Conservation (phyloP, 2,329 filamentous ascomycete genomes). For the Hymenoscyphus albidus region DNA sequence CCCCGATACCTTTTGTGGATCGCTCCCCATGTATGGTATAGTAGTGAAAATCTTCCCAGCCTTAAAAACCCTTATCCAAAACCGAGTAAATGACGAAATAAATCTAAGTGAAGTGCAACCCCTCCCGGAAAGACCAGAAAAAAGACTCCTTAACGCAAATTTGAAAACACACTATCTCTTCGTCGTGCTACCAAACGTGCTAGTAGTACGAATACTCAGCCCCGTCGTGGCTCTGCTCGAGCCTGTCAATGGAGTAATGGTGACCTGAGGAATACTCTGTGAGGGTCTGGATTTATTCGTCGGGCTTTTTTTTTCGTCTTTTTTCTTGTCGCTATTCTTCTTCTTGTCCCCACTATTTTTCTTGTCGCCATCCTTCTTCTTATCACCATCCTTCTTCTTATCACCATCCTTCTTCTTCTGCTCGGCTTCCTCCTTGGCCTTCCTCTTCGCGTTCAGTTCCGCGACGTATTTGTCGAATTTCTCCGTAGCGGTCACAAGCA, state of each 20-base stretch:
- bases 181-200: not conserved
- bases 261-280: not conserved
- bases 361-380: not conserved
- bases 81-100: too few species aligned
- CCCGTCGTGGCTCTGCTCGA: not conserved
- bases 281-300: not conserved
- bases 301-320: not conserved
- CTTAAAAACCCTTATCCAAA: too few species aligned
- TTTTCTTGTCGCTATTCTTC: not conserved
- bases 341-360: not conserved
- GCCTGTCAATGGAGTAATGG: not conserved
- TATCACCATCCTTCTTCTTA: not conserved
- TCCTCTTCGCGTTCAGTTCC: not conserved
- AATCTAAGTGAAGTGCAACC: not conserved
- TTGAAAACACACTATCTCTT: not conserved
- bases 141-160: not conserved
- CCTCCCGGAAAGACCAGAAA: not conserved
- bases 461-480: not conserved
- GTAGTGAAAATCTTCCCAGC: too few species aligned
- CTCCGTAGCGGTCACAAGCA: not conserved
- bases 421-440: not conserved
- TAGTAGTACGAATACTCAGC: not conserved
- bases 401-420: not conserved
- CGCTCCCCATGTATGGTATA: too few species aligned
- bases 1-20: too few species aligned